Conservation (phyloP, 495 filamentous ascomycete genomes). For the Glonium stellatum region DNA sequence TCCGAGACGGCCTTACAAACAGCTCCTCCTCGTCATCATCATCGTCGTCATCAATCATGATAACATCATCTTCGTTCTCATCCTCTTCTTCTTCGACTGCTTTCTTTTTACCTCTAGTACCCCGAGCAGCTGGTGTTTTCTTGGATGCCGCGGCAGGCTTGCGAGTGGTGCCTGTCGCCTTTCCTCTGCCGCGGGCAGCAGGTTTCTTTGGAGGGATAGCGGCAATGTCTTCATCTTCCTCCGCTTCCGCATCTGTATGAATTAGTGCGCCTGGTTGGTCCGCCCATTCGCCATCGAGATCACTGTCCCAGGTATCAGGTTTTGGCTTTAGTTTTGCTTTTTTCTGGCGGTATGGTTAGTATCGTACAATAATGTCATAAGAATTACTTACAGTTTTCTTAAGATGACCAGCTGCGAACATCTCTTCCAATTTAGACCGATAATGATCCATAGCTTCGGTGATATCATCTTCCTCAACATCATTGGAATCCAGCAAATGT, state of each 20-base stretch:
- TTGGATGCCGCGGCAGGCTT: slow-evolving; percentile 37
- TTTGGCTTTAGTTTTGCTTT: slow-evolving; percentile 63
- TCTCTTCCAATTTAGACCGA: slow-evolving; percentile 30
- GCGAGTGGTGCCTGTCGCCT: slow-evolving; percentile 37
- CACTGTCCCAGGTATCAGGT: slow-evolving; percentile 78
- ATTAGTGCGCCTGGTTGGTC: slow-evolving; percentile 68
- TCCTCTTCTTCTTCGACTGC: slow-evolving; percentile 46
- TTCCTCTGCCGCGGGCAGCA: slow-evolving; percentile 44
- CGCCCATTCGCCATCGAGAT: slow-evolving; percentile 78
- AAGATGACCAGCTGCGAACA: slow-evolving; percentile 61
- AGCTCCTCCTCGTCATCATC: slow-evolving; percentile 59
- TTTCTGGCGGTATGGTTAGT: slow-evolving; percentile 28
- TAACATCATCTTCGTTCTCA: slow-evolving; percentile 31
- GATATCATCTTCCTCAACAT: slow-evolving; percentile 49
- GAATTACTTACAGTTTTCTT: slow-evolving; percentile 44
- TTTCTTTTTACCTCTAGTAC: slow-evolving; percentile 38
- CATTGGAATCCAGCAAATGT: slow-evolving; percentile 58
- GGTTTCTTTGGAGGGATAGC: slow-evolving; percentile 26
- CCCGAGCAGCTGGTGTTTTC: slow-evolving; percentile 32
- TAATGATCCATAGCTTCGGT: slow-evolving; percentile 22
- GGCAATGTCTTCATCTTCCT: slow-evolving; percentile 44
- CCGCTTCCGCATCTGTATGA: slow-evolving; percentile 49
- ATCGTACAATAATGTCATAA: background rate
- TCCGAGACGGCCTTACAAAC: slow-evolving; percentile 48
- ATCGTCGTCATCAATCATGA: slow-evolving; percentile 54